Conservation (phyloP, 2,329 filamentous ascomycete species). For the Xylaria multiplex region DNA sequence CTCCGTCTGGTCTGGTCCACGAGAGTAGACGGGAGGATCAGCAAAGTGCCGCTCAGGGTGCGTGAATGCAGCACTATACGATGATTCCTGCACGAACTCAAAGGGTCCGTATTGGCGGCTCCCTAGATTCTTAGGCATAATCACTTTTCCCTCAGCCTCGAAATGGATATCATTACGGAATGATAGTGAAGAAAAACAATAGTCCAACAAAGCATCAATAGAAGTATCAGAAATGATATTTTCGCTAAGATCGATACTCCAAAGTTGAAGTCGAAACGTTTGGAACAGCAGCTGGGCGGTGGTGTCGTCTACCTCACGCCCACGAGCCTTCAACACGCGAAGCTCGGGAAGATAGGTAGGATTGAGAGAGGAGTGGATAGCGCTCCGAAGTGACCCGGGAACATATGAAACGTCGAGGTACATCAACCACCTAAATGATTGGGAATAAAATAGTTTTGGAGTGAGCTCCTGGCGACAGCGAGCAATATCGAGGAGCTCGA, state of each 20-base stretch:
- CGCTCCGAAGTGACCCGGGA: conserved; percentile 56
- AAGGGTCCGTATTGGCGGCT: conserved; percentile 55
- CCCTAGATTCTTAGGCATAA: conserved; percentile 44
- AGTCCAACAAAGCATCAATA: conserved; percentile 49
- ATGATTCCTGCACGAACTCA: conserved; percentile 59
- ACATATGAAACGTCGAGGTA: conserved; percentile 64
- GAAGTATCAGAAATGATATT: conserved; percentile 63
- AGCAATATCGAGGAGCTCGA: conserved; percentile 59
- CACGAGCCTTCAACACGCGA: conserved; percentile 62
- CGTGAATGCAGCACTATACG: conserved; percentile 55
- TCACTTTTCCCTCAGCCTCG: conserved; percentile 59
- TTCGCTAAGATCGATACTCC: conserved; percentile 65
- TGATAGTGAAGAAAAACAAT: conserved; percentile 49
- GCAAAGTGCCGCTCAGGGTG: conserved; percentile 60
- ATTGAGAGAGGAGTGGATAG: conserved; percentile 50
- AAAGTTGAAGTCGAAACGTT: conserved; percentile 55
- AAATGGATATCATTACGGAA: conserved; percentile 54
- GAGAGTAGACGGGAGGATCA: conserved; percentile 58
- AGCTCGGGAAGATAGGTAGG: conserved; percentile 56
- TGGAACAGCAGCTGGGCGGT: conserved; percentile 50
- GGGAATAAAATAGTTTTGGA: conserved; percentile 52
- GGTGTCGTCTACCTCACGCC: conserved; percentile 58
- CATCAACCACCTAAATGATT: conserved; percentile 54
- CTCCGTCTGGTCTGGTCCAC: conserved; percentile 38
- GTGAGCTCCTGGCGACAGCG: conserved; percentile 55